These are phyloP conservation scores for Botrytis tulipae DNA, from an alignment of 2,329 filamentous ascomycete genomes.

Conservation along the genomic window DNA sequence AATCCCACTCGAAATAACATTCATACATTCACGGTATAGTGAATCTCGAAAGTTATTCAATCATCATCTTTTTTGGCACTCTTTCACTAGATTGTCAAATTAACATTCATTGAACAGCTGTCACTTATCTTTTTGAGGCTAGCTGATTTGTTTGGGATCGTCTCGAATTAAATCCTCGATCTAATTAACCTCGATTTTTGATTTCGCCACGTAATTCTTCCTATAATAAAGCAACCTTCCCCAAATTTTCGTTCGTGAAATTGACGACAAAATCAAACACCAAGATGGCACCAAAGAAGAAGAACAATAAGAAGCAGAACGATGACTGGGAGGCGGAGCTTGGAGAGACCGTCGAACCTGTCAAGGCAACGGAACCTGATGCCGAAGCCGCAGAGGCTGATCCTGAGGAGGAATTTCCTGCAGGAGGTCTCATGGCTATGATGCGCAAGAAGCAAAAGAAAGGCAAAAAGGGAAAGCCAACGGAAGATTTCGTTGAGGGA, in stretches of 20 bases:
- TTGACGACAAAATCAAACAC: neutral
- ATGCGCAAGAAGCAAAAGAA: conserved; percentile 84
- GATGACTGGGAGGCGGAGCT: conserved; percentile 96
- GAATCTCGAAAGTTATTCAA: conserved; percentile 10
- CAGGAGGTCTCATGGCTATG: conserved; percentile 70
- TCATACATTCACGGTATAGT: neutral
- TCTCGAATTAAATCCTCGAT: neutral
- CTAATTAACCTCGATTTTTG: neutral
- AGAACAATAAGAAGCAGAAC: conserved; percentile 79
- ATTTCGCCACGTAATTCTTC: neutral
- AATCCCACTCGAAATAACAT: neutral
- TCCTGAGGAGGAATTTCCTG: conserved; percentile 48
- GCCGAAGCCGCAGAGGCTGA: conserved; percentile 50
- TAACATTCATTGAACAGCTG: neutral
- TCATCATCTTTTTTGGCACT: conserved; percentile 15
- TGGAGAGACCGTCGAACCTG: conserved; percentile 63
- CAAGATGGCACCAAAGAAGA: conserved; percentile 91
- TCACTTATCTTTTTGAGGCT: neutral
- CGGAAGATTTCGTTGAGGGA: conserved; percentile 78
- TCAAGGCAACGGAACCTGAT: conserved; percentile 46
- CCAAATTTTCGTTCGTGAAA: neutral
- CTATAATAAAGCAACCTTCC: neutral
- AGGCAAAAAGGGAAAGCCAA: conserved; percentile 49
- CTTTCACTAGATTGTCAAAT: conserved; percentile 21
- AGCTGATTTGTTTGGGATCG: neutral